Evolutionary conservation across 331 rosid genomes (phyloP).

Genomic region (Rosa hybrid): DNA sequence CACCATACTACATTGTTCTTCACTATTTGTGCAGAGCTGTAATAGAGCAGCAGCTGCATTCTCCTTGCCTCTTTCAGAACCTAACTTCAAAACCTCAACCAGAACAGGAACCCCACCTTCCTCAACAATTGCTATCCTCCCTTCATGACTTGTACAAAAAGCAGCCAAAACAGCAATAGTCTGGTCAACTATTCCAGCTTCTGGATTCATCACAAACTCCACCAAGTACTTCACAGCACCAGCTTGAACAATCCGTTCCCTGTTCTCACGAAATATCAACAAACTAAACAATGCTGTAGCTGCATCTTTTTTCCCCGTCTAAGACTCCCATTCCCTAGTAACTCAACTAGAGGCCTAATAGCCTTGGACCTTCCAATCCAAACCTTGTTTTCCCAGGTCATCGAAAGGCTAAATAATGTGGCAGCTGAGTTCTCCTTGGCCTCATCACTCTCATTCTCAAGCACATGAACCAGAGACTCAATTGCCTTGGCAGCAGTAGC

Average conservation of each 20-base stretch:
- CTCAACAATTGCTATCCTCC: constrained; percentile 67
- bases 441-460: constrained; percentile 76
- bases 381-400: constrained; percentile 76
- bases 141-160: constrained; percentile 50
- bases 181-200: constrained; percentile 93
- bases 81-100: constrained; percentile 93
- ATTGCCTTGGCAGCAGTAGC: constrained; percentile 69
- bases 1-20: constrained; percentile 53
- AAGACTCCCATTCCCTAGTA: constrained; percentile 78
- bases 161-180: constrained; percentile 66
- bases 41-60: constrained; percentile 93
- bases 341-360: constrained; percentile 59
- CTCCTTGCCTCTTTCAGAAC: constrained; percentile 90
- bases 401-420: constrained; percentile 86
- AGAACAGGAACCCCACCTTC: constrained; percentile 78
- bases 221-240: constrained; percentile 92
- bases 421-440: constrained; percentile 97
- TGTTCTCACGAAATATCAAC: constrained; percentile 78
- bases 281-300: constrained; percentile 90
- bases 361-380: constrained; percentile 90
- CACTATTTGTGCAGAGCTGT: constrained; percentile 63
- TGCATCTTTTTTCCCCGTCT: constrained; percentile 82
- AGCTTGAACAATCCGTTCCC: constrained; percentile 78
- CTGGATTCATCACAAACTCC: constrained; percentile 85
- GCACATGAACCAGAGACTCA: constrained; percentile 82